Evolutionary conservation across 2,329 filamentous ascomycete species (phyloP).

Genomic region (Bipolaris bicolor): DNA sequence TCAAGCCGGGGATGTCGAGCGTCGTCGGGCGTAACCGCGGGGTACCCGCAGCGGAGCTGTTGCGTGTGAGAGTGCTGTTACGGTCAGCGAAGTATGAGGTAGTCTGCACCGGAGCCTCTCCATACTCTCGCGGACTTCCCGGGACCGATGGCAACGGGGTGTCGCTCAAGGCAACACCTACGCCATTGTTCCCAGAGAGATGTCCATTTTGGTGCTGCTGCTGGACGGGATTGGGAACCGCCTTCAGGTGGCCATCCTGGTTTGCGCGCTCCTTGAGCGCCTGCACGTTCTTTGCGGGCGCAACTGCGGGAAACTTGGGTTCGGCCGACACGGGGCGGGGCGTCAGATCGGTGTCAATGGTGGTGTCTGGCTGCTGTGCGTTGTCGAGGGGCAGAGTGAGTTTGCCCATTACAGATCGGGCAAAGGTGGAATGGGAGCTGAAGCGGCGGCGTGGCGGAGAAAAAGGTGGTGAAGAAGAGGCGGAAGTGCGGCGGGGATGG

Average conservation of each 20-base stretch:
- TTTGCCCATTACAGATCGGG: slow-evolving; percentile 58
- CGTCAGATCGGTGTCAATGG: slow-evolving; percentile 25
- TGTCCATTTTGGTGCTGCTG: slow-evolving; percentile 24
- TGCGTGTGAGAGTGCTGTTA: slow-evolving; percentile 68
- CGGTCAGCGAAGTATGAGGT: slow-evolving; percentile 27
- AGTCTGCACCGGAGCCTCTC: slow-evolving; percentile 25
- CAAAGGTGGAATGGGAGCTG: slow-evolving; percentile 57
- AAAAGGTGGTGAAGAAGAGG: slow-evolving; percentile 25
- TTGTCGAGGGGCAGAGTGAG: slow-evolving; percentile 34
- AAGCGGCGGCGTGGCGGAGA: slow-evolving; percentile 31
- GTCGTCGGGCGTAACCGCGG: slow-evolving; percentile 89
- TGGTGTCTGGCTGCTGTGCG: slow-evolving; percentile 21
- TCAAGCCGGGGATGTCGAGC: slow-evolving; percentile 95
- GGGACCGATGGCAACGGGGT: slow-evolving; percentile 68
- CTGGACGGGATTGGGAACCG: slow-evolving; percentile 22
- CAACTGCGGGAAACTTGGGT: slow-evolving; percentile 17
- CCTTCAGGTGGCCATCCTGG: slow-evolving; percentile 40
- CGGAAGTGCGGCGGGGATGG: slow-evolving; percentile 21
- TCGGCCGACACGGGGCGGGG: slow-evolving; percentile 23
- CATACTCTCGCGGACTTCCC: slow-evolving; percentile 67
- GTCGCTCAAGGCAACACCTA: slow-evolving; percentile 64
- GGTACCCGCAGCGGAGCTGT: slow-evolving; percentile 77
- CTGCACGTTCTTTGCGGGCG: slow-evolving; percentile 32
- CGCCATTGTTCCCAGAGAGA: slow-evolving; percentile 47
- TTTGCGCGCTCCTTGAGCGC: slow-evolving; percentile 30